Percentiles rank a stretch among this genome's conserved stretches.
Evolutionary conservation across 192 early-diverging fungal species (phyloP).

Genomic region (Coemansia sp.): DNA sequence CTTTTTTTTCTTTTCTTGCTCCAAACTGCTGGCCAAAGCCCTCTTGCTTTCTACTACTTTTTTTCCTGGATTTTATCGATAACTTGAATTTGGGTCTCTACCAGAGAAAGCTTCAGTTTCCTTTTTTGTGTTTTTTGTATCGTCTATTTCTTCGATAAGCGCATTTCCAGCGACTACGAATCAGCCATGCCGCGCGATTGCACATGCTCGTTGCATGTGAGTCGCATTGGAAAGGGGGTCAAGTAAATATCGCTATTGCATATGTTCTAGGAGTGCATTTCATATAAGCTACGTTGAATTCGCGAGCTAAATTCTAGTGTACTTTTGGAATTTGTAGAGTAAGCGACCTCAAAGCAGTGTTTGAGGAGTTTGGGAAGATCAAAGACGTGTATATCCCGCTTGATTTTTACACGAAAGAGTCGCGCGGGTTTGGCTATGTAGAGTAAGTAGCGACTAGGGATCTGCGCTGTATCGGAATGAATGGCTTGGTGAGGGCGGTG

Average conservation of each 20-base stretch:
- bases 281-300: neutral
- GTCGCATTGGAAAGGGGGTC: slow-evolving; percentile 44
- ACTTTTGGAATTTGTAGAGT: slow-evolving; percentile 23
- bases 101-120: neutral
- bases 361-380: slow-evolving; percentile 50
- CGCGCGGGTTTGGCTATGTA: slow-evolving; percentile 56
- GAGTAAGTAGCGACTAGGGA: slow-evolving; percentile 35
- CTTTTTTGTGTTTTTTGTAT: neutral
- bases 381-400: slow-evolving; percentile 55
- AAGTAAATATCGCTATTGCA: slow-evolving; percentile 32
- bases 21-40: neutral
- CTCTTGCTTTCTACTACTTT: neutral
- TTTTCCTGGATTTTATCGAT: neutral
- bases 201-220: slow-evolving; percentile 55
- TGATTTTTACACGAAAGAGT: slow-evolving; percentile 53
- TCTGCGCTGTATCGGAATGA: neutral
- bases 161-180: neutral
- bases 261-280: neutral
- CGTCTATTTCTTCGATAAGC: neutral
- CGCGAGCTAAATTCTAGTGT: neutral
- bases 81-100: neutral
- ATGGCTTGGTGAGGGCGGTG: neutral
- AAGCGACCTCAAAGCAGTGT: slow-evolving; percentile 34
- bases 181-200: slow-evolving; percentile 51
- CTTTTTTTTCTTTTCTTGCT: neutral